Base-by-base conservation (phyloP, 2,329 filamentous ascomycete species). In the Stemphylium vesicarium region DNA sequence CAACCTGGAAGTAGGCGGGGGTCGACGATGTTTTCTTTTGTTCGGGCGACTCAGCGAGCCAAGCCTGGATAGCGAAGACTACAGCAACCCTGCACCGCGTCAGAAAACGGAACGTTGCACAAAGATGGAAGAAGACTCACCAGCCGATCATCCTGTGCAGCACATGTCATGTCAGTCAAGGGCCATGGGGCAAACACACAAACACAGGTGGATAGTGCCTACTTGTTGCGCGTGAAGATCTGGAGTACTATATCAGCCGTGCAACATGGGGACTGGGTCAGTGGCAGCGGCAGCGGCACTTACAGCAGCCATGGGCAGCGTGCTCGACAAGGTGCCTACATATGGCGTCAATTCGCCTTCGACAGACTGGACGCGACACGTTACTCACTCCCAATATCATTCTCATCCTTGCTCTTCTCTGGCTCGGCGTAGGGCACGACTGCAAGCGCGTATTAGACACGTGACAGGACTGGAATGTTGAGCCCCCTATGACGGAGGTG, bases 221-320 rank as follows among this genome's bases (percentile, higher is more conserved):
- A 95, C 84, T 91, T 90, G 80, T 96, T 96, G 65, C 92, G 85
- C 67, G 90, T 95, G 75, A 96, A 95, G 84, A 96, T 96, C 84
- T 87, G 61, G 56, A 52, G 47, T 37, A 60, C 36, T 44, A 63
- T 65, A 62, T 72, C 57, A 74, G 69, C 66, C 45, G 60, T 63
- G 67, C 57, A 55, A 63, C 57, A 47, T 56, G 46, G 57, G 39
- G 45, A 46, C 10, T 29, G 26, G 26, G 42, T 20, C 35, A 20
- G 20, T 24, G 15, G 3, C n/a, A 57, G 41, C n/a, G n/a, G 20
- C 40, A 45, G 57, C 43, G 39, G 56, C 50, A 81, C 81, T 75
- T 79, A 88, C 85, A 61, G 93, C 93, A 54, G 91, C 92, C 94
- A 97, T 97, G 55, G 94, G 94, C 72, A 98, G 82, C 32, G 93